phyloP scores from a whole-genome alignment of 768 basidiomycete species.

The Lactarius psammicola region DNA sequence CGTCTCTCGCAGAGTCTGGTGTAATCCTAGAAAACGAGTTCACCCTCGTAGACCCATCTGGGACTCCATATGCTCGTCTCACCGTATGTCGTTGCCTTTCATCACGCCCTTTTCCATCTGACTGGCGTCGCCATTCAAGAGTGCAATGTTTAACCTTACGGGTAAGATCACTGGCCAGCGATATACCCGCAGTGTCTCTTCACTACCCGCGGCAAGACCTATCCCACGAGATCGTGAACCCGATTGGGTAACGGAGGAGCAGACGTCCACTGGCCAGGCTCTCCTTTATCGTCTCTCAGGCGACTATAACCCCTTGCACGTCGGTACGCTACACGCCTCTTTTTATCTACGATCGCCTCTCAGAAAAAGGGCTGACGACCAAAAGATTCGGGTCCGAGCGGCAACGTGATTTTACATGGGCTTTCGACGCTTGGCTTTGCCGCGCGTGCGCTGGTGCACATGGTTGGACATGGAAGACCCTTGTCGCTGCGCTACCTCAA shows the following conservation, averaged over 20 bases:
- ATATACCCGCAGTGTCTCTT: constrained; percentile 43
- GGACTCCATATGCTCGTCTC: constrained; percentile 44
- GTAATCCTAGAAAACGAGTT: constrained; percentile 68
- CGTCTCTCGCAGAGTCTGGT: constrained; percentile 55
- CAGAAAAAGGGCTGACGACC: constrained; percentile 72
- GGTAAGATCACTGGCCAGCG: constrained; percentile 41
- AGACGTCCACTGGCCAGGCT: constrained; percentile 43
- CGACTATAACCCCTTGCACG: constrained; percentile 53
- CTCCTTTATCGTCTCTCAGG: constrained; percentile 49
- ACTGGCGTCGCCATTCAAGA: not conserved
- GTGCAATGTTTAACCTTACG: constrained; percentile 41
- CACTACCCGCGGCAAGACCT: constrained; percentile 37
- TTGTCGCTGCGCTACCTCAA: constrained; percentile 64
- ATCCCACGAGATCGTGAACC: constrained; percentile 41
- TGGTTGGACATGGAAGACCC: constrained; percentile 59
- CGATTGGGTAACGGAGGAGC: constrained; percentile 43
- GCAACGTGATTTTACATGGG: constrained; percentile 82
- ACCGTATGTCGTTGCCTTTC: constrained; percentile 35
- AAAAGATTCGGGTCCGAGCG: constrained; percentile 62
- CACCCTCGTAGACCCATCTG: constrained; percentile 59
- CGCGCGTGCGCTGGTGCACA: constrained; percentile 68
- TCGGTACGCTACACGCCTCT: constrained; percentile 37
- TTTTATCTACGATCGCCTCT: not conserved
- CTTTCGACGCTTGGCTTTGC: constrained; percentile 80
- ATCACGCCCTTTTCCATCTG: not conserved